Evolutionary conservation across 371 early-diverging fungal species (phyloP).

Genomic region (Mucor irregularis): DNA sequence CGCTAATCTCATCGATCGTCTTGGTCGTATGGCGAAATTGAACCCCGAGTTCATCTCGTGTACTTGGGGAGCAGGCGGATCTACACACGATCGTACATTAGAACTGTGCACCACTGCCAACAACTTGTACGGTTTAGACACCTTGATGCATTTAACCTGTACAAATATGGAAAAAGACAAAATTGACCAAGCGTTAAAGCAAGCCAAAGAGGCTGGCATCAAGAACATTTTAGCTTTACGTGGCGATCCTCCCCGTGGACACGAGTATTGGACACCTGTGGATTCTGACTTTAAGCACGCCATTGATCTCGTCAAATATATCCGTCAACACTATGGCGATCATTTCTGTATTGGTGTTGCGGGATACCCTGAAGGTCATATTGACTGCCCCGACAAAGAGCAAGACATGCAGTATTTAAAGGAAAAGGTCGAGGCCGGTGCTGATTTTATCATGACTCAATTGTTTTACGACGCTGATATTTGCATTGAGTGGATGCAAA

Average conservation of each 20-base stretch:
- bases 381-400: constrained; percentile 63
- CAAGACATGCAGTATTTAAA: constrained; percentile 67
- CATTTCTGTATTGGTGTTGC: constrained; percentile 96
- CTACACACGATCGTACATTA: constrained; percentile 82
- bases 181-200: constrained; percentile 80
- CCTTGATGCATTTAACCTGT: constrained; percentile 95
- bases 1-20: constrained; percentile 88
- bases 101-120: constrained; percentile 86
- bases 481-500: constrained; percentile 75
- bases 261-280: constrained; percentile 78
- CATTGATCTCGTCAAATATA: constrained; percentile 89
- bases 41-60: constrained; percentile 91
- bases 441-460: constrained; percentile 94
- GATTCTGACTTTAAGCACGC: constrained; percentile 86
- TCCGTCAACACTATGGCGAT: constrained; percentile 84
- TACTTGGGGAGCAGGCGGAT: constrained; percentile 97
- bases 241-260: constrained; percentile 84
- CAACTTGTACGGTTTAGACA: constrained; percentile 82
- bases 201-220: constrained; percentile 86
- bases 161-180: constrained; percentile 93
- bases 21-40: constrained; percentile 83
- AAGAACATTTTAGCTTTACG: constrained; percentile 94
- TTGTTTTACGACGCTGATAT: constrained; percentile 84
- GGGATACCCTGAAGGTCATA: constrained; percentile 95
- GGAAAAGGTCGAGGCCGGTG: constrained; percentile 89